A percentile compares a stretch with the other conserved stretches of the same genome.
phyloP scores from a whole-genome alignment of 305 asterid species.

The Coffea humblotiana region DNA sequence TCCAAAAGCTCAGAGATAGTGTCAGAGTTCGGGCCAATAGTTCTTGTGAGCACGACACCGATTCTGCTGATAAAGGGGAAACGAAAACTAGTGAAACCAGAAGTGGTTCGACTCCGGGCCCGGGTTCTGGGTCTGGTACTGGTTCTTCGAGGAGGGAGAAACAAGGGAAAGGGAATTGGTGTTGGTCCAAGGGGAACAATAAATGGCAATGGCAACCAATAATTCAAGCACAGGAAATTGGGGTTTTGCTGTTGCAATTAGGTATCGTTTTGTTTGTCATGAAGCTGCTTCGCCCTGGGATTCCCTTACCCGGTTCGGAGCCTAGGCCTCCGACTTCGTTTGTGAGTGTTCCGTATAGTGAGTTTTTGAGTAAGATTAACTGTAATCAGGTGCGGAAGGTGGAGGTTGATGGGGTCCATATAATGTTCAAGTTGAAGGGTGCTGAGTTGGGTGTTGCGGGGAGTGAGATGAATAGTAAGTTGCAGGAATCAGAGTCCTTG shows the following conservation, averaged over 20 bases:
- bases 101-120: slow-evolving; percentile 30
- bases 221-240: slow-evolving; percentile 86
- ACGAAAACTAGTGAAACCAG: slow-evolving; percentile 44
- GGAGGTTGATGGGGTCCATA: slow-evolving; percentile 97
- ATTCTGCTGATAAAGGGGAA: slow-evolving; percentile 59
- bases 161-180: slow-evolving; percentile 76
- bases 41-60: slow-evolving; percentile 82
- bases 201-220: slow-evolving; percentile 93
- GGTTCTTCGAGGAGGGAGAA: slow-evolving; percentile 62
- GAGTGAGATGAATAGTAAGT: slow-evolving; percentile 52
- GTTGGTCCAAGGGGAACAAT: slow-evolving; percentile 48
- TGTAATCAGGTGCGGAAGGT: slow-evolving; percentile 82
- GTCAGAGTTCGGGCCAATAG: slow-evolving; percentile 57
- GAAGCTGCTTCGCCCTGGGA: slow-evolving; percentile 89
- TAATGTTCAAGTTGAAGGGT: slow-evolving; percentile 86
- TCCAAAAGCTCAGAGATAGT: slow-evolving; percentile 30
- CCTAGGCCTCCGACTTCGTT: slow-evolving; percentile 60
- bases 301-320: slow-evolving; percentile 90
- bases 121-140: slow-evolving; percentile 28
- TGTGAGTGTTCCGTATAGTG: slow-evolving; percentile 88
- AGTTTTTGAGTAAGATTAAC: slow-evolving; percentile 76
- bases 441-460: slow-evolving; percentile 44
- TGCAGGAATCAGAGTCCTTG: slow-evolving; percentile 74
- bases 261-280: slow-evolving; percentile 91
- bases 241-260: slow-evolving; percentile 78